These are phyloP conservation scores for Colletotrichum phormii DNA, from an alignment of 2,329 filamentous ascomycete genomes.

Conservation along the genomic window DNA sequence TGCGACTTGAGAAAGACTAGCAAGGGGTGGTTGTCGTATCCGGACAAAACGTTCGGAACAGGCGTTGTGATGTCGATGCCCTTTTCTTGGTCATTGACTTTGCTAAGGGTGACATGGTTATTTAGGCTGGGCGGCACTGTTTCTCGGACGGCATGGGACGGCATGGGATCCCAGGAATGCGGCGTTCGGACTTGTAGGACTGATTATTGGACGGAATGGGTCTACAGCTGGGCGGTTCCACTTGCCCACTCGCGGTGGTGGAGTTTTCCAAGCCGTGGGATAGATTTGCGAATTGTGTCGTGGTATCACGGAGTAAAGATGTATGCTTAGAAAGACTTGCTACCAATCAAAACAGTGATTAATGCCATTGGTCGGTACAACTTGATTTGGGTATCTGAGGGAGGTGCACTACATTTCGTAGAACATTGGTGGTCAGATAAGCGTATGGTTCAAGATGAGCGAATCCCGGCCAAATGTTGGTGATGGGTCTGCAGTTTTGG, in stretches of 20 bases:
- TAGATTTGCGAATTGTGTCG: conserved; percentile 15
- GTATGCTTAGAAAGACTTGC: conserved; percentile 24
- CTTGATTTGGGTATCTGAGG: not conserved
- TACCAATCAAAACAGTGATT: conserved; percentile 17
- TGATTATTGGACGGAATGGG: conserved; percentile 28
- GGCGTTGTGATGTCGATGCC: conserved; percentile 28
- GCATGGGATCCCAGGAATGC: conserved; percentile 25
- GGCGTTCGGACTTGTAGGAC: conserved; percentile 32
- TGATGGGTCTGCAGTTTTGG: conserved; percentile 11
- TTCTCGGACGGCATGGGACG: conserved; percentile 20
- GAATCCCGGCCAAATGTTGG: not conserved
- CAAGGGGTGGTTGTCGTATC: not conserved
- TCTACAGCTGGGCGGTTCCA: conserved; percentile 15
- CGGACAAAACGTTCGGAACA: conserved; percentile 1
- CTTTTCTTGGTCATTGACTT: conserved; percentile 25
- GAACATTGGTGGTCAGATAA: not conserved
- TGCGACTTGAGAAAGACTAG: conserved; percentile 11
- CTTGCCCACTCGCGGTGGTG: not conserved
- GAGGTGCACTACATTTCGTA: not conserved
- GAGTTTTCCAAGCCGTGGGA: conserved; percentile 10
- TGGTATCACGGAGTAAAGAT: conserved; percentile 9
- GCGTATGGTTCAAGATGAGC: not conserved
- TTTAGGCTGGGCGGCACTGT: conserved; percentile 19
- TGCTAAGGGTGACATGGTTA: conserved; percentile 23
- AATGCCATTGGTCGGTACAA: not conserved